Conservation (phyloP, 2,329 filamentous ascomycete species). For the Ceratocystis ficicola region DNA sequence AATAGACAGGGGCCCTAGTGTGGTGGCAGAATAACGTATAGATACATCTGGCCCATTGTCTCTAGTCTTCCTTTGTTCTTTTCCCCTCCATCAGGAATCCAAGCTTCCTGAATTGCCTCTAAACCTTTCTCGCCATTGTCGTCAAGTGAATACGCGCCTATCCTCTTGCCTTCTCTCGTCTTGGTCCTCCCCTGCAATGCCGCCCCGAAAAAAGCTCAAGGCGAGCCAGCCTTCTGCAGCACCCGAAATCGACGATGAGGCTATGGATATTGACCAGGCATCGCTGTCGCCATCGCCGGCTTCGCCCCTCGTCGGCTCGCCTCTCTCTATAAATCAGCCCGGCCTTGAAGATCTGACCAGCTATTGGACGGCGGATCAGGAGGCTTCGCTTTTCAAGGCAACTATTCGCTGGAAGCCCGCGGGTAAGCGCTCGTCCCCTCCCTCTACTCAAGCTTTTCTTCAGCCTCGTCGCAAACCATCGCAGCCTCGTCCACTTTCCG, state of each 20-base stretch:
- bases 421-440: constrained; percentile 38
- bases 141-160: not conserved
- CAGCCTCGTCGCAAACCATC: not conserved
- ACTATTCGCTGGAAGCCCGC: constrained; percentile 96
- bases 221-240: constrained; percentile 37
- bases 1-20: not conserved
- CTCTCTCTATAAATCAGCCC: constrained; percentile 17
- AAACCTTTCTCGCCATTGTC: not conserved
- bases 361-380: constrained; percentile 85
- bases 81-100: not conserved
- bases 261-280: constrained; percentile 48
- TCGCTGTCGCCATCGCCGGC: constrained; percentile 21
- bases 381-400: constrained; percentile 82
- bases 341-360: constrained; percentile 42
- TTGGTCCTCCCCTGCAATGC: constrained; percentile 37
- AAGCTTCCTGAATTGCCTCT: not conserved
- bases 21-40: not conserved
- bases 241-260: constrained; percentile 46
- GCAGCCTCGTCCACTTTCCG: not conserved
- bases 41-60: constrained; percentile 10
- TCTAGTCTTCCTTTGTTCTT: not conserved
- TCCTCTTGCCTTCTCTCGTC: not conserved
- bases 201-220: constrained; percentile 57
- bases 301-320: constrained; percentile 10
- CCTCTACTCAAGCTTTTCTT: not conserved